phyloP scores from a whole-genome alignment of 176 grass and related monocot genomes.

The Poa annua region DNA sequence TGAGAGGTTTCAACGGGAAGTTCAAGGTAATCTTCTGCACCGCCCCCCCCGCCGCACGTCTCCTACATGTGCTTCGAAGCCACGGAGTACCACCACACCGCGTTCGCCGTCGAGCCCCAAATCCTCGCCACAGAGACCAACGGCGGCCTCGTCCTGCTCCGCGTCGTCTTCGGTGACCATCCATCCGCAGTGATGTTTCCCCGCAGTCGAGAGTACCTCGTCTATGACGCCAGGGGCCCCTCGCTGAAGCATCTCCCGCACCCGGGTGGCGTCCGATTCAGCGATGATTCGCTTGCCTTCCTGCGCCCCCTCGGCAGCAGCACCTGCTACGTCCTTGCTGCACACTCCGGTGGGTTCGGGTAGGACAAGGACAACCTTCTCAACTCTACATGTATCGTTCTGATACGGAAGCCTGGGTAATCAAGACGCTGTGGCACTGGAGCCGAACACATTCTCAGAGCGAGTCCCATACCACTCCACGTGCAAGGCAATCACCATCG shows the following conservation, averaged over 20 bases:
- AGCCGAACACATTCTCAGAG: too few species aligned
- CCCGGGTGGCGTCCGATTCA: not conserved
- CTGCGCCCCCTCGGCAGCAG: not conserved
- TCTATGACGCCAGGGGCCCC: conserved; percentile 17
- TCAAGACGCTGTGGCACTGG: too few species aligned
- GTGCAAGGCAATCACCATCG: not conserved
- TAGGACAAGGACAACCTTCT: not conserved
- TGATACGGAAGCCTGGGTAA: not conserved
- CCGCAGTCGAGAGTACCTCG: not conserved
- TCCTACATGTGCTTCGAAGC: not conserved
- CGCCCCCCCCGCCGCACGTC: not conserved
- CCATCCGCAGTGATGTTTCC: not conserved
- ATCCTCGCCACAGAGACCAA: not conserved
- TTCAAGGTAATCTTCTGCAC: conserved; percentile 24
- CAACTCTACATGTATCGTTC: not conserved
- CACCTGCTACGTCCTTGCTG: not conserved
- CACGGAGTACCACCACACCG: not conserved
- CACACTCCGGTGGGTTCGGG: too few species aligned
- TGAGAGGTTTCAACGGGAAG: not conserved
- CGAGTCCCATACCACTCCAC: not conserved
- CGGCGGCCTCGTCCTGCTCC: conserved; percentile 17
- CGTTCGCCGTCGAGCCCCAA: not conserved
- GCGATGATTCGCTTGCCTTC: not conserved
- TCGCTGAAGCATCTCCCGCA: not conserved
- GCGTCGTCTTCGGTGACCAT: not conserved